Base-by-base conservation (phyloP, 495 filamentous ascomycete genomes). In the Hypoxylon subgilvum region DNA sequence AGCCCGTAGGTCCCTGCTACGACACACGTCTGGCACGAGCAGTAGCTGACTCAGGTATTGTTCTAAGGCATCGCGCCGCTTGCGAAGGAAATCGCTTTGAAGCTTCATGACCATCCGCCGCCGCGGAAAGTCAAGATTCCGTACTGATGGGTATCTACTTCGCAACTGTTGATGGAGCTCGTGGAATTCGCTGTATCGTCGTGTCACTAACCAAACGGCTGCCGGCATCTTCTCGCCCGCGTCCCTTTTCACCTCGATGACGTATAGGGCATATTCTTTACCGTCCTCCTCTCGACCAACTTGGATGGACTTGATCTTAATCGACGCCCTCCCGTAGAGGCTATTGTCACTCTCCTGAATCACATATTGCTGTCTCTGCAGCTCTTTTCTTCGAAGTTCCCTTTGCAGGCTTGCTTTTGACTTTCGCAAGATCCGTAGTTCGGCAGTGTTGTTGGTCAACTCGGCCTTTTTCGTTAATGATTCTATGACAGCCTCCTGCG, bases 331-430 rank as follows among this genome's bases (percentile, higher is more conserved):
- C 12, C 94, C 94, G 70, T 94, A 97, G 32, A 99, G 77, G 70
- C 92, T 96, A 72, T 97, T 99, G 66, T 97, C 95, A 68, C 91
- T 96, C 70, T 97, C 93, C 70, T 99, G 95, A 31, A 97, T 86
- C 58, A 95, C 91, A 64, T 97, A 99, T 70, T 97, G 95, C 72
- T 96, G 92, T 32, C 91, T 81, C 72, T 99, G 95, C 66, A 99
- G 80, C 73, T 97, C 94, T 70, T 97, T 97, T 22, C 94, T 84
- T 31, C 90, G 82, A 30, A 96, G 91, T 69, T 99, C 95, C 34
- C 93, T 82, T 65, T 96, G 86, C 52, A 99, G 78, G 69, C 93
- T 97, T 12, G 89, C 85, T 68, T 93, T 96, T 2, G 92, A 96
- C 70, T 99, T 99, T 28, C 89, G 85, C 25, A 99, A 70, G 32